Base-by-base conservation (phyloP, 306 rosid species). In the Mucuna pruriens region DNA sequence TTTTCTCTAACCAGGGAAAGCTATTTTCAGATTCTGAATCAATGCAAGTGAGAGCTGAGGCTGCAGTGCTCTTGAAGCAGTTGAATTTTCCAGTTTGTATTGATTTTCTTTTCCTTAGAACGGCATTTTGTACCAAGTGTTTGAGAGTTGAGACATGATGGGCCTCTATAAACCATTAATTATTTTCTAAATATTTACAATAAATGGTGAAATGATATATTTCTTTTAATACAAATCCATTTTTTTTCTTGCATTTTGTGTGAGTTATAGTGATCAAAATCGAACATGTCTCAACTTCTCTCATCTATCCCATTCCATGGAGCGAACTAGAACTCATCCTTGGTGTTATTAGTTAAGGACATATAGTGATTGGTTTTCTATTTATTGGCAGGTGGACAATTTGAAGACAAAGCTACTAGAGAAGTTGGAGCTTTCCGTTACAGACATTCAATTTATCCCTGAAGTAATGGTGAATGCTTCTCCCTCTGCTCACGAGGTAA, bases 21-120 rank as follows among this genome's bases (percentile, higher is more conserved):
- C 80, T 95, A 51, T 90, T 91, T 84, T 91, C 96, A 34, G 97
- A 95, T 82, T 88, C 90, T 55, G 98, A 95, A 87, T 90, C 98
- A 78, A 82, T 90, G 20, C 94, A 95, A 83, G 88, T 85, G 64
- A 93, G 98, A 88, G 97, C 98, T n/a, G 99, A 95, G 88, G 97
- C 96, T 87, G 97, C 94, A 57, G 87, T 90, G 75, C 98, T 90
- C 78, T 95, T 93, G 80, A 93, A 93, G 90, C 90, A 85, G 83
- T 84, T 95, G 86, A 84, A 95, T 82, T 89, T 87, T 81, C 93
- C 93, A 79, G 98, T 95, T 74, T 58, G 90, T 85, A 75, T 75
- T 72, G 58, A 54, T 46, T 71, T 74, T 46, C n/a, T 45, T 61
- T 34, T 33, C 17, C 52, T 52, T 40, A 44, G 13, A 76, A 9